Base-by-base conservation (phyloP, 2,329 filamentous ascomycete genomes). In the Aspergillus pseudotamarii region DNA sequence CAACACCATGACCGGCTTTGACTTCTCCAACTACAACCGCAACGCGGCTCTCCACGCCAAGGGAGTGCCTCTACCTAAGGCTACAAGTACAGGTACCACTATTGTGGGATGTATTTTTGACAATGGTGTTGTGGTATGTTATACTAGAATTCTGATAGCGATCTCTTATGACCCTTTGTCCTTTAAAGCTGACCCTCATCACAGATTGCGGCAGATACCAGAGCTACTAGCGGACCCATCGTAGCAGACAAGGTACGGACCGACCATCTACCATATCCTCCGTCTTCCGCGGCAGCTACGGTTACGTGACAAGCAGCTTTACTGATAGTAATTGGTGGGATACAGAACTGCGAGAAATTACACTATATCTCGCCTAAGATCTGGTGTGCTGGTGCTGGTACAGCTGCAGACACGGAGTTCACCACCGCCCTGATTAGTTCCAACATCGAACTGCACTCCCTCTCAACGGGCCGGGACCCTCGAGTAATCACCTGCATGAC, bases 21-120 rank as follows among this genome's bases (percentile, higher is more conserved):
- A 98, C 84, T 99, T 99, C 87, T 96, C 93, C 81, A 99, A 99
- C 87, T 95, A 98, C 88, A 97, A 97, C 88, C 93, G 95, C 85
- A 99, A 99, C 88, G 89, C 91, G 79, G 94, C 94, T 69, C 89
- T 99, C 72, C 94, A 98, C 80, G 93, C 94, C 73, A 89, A 91
- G 81, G 96, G 96, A 72, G 91, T 98, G 58, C 95, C 95, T 66
- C 85, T 98, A 64, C 95, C 96, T 74, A 98, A 97, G 84, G 95
- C 95, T 67, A 99, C 95, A 65, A 97, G 94, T 82, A 99, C 95
- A 65, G 95, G 95, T 84, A 99, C 95, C 64, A 99, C 95, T 69
- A 99, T 99, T 81, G 95, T 99, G 58, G 95, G 95, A 73, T 98
- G 94, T 77, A 91, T 98, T 81, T 99, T 89, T 76, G 91, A 98